These are phyloP conservation scores for Tolypocladium inflatum DNA, from an alignment of 2,329 filamentous ascomycete genomes.

Conservation along the genomic window DNA sequence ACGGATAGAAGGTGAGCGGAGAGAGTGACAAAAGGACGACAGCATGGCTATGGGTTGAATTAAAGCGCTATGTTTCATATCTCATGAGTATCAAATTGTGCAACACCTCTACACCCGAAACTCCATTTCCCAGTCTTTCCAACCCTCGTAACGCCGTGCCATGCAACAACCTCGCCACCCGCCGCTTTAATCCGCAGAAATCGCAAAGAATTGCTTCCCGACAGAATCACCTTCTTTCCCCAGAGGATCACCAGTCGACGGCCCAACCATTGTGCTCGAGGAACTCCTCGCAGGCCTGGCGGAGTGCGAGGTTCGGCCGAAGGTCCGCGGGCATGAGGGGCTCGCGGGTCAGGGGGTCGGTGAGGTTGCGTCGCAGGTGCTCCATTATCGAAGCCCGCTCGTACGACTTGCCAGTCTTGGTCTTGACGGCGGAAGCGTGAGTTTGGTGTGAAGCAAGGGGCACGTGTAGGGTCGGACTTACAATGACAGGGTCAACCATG, in stretches of 20 bases:
- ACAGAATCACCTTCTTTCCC: slow-evolving; percentile 47
- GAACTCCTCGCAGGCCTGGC: slow-evolving; percentile 77
- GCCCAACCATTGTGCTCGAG: slow-evolving; percentile 84
- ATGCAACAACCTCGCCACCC: not conserved
- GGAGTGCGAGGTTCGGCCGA: slow-evolving; percentile 72
- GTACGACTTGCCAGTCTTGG: slow-evolving; percentile 82
- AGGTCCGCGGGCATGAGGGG: slow-evolving; percentile 60
- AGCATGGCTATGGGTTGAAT: not conserved
- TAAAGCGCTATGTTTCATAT: not conserved
- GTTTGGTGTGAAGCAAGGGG: not conserved
- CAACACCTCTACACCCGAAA: not conserved
- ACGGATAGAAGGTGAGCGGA: not conserved
- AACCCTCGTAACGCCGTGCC: not conserved
- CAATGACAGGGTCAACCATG: slow-evolving; percentile 61
- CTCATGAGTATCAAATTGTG: not conserved
- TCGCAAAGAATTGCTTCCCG: not conserved
- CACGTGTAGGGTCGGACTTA: slow-evolving; percentile 20
- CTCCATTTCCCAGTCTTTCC: not conserved
- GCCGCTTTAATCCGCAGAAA: not conserved
- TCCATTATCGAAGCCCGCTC: slow-evolving; percentile 79
- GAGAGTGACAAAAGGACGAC: no score
- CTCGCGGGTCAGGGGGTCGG: slow-evolving; percentile 78
- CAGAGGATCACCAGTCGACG: slow-evolving; percentile 65
- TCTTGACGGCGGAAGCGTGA: slow-evolving; percentile 30
- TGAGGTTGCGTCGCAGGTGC: slow-evolving; percentile 65